Conservation (phyloP, 2,329 filamentous ascomycete species). For the Fusarium sp. region DNA sequence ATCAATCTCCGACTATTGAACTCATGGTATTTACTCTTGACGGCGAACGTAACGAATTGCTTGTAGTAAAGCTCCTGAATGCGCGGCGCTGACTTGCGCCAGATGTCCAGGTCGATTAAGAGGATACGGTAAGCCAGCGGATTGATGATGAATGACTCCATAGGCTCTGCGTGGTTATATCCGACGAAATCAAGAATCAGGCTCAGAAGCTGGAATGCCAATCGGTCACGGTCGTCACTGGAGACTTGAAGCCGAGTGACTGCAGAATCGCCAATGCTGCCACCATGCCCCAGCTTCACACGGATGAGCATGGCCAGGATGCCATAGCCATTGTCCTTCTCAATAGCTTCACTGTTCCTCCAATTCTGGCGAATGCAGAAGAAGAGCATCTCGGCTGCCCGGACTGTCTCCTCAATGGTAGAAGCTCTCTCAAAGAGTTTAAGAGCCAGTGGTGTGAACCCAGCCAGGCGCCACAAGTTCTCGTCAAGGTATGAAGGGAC, state of each 20-base stretch:
- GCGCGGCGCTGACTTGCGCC: slow-evolving; percentile 81
- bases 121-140: slow-evolving; percentile 93
- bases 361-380: slow-evolving; percentile 90
- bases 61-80: slow-evolving; percentile 92
- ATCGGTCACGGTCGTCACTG: slow-evolving; percentile 64
- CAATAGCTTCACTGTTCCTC: slow-evolving; percentile 98
- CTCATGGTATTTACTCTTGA: slow-evolving; percentile 90
- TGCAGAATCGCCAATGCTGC: slow-evolving; percentile 47
- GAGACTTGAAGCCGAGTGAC: slow-evolving; percentile 59
- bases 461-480: slow-evolving; percentile 91
- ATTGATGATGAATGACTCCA: slow-evolving; percentile 94
- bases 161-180: slow-evolving; percentile 82
- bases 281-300: slow-evolving; percentile 77
- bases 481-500: slow-evolving; percentile 90
- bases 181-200: slow-evolving; percentile 89
- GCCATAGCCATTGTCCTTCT: slow-evolving; percentile 92
- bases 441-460: slow-evolving; percentile 86
- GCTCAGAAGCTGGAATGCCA: slow-evolving; percentile 75
- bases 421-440: slow-evolving; percentile 85
- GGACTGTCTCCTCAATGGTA: slow-evolving; percentile 76
- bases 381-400: slow-evolving; percentile 86
- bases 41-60: slow-evolving; percentile 89
- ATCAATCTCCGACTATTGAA: slow-evolving; percentile 91
- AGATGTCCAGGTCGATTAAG: slow-evolving; percentile 92
- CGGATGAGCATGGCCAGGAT: slow-evolving; percentile 86